These are phyloP conservation scores for Plasmopara viticola DNA, from an alignment of 352 stramenopile species.

Conservation along the genomic window DNA sequence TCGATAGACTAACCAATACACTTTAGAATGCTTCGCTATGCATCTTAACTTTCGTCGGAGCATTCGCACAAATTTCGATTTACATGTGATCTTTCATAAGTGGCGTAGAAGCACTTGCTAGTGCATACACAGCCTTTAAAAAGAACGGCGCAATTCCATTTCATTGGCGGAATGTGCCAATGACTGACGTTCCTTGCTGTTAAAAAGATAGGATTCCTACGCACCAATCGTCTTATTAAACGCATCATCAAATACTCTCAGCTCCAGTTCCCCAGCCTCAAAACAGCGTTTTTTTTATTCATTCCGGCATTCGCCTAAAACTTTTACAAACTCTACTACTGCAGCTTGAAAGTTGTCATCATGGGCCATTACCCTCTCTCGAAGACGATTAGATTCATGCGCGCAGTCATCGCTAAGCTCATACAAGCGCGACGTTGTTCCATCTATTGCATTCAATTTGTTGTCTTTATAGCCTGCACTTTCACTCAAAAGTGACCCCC, in stretches of 20 bases:
- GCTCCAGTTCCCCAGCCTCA: not conserved
- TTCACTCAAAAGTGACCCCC: slow-evolving; percentile 5
- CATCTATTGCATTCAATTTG: slow-evolving; percentile 2
- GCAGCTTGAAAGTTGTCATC: slow-evolving; percentile 2
- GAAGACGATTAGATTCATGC: slow-evolving; percentile 1
- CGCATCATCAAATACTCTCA: slow-evolving; percentile 6
- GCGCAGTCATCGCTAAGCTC: not conserved
- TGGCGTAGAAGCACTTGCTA: slow-evolving; percentile 1
- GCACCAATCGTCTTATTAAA: slow-evolving; percentile 6
- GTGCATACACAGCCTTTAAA: slow-evolving; percentile 4
- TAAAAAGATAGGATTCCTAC: slow-evolving; percentile 2
- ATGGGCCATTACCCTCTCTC: not conserved
- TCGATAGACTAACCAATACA: slow-evolving; percentile 21
- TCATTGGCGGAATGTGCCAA: slow-evolving; percentile 8
- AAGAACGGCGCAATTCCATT: slow-evolving; percentile 3
- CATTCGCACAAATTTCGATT: not conserved
- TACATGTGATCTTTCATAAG: not conserved
- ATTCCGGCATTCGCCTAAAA: slow-evolving; percentile 2
- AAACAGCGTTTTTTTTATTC: not conserved
- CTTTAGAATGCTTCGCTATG: slow-evolving; percentile 11
- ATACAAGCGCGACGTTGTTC: slow-evolving; percentile 12
- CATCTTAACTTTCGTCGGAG: not conserved
- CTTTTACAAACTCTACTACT: slow-evolving; percentile 5
- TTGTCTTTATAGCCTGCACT: not conserved
- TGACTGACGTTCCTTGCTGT: not conserved